These are phyloP conservation scores for Ascochyta viciae-villosae DNA, from an alignment of 2,329 filamentous ascomycete genomes.

Conservation along the genomic window DNA sequence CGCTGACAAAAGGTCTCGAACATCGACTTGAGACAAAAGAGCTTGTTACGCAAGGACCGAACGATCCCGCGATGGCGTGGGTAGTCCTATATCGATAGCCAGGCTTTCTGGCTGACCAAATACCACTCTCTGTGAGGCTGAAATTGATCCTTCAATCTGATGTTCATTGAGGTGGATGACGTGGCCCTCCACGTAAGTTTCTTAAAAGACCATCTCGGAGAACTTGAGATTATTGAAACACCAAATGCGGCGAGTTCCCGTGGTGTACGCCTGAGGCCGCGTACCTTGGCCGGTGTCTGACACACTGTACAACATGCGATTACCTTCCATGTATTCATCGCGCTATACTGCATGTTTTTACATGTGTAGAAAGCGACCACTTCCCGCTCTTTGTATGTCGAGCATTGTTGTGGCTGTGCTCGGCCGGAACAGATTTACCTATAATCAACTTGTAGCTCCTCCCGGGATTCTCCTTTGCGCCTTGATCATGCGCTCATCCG, in stretches of 20 bases:
- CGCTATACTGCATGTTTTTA: background rate
- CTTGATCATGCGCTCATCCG: too few relatives aligned
- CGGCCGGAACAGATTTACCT: background rate
- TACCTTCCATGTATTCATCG: background rate
- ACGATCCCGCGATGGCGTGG: too few relatives aligned
- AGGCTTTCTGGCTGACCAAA: too few relatives aligned
- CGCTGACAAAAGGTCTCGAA: too few relatives aligned
- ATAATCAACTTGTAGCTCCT: background rate
- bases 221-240: background rate
- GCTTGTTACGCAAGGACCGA: too few relatives aligned
- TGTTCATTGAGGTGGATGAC: background rate
- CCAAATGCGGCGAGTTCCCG: background rate
- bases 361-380: background rate
- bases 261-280: slow-evolving; percentile 1
- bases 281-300: background rate
- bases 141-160: background rate
- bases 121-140: too few relatives aligned
- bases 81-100: too few relatives aligned
- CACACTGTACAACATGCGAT: too few relatives aligned
- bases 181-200: background rate
- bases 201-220: background rate
- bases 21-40: too few relatives aligned
- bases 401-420: slow-evolving; percentile 5
- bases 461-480: background rate
- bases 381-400: background rate